These are phyloP conservation scores for Shiraia bambusicola DNA, from an alignment of 2,329 filamentous ascomycete genomes.

Conservation along the genomic window DNA sequence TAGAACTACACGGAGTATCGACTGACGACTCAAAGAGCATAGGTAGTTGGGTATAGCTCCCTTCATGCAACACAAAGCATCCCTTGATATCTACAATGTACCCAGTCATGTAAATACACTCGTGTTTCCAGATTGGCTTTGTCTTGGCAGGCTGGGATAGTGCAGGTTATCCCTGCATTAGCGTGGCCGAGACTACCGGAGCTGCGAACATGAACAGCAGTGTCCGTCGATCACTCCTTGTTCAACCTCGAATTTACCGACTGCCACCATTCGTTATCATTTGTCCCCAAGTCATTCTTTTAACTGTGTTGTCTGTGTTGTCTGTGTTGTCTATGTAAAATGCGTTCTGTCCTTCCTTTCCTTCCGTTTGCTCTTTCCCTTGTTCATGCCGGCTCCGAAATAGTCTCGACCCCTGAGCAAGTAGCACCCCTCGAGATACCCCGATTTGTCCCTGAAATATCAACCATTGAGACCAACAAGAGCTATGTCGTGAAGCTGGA, in stretches of 20 bases:
- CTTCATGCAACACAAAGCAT: too few relatives aligned
- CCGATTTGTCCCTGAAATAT: conserved; percentile 16
- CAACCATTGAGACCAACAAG: conserved; percentile 19
- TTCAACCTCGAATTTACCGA: conserved; percentile 2
- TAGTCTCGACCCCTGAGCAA: conserved; percentile 1
- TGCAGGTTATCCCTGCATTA: conserved; percentile 15
- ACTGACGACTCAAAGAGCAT: too few relatives aligned
- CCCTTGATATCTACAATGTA: too few relatives aligned
- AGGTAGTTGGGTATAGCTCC: too few relatives aligned
- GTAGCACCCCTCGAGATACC: background rate
- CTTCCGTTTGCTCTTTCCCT: conserved; percentile 10
- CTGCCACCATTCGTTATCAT: conserved; percentile 7
- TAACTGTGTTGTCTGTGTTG: background rate
- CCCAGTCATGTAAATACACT: background rate
- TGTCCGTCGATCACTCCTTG: conserved; percentile 6
- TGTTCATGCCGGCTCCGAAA: conserved; percentile 5
- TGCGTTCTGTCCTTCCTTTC: conserved; percentile 17
- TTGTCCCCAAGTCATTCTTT: background rate
- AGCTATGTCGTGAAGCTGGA: conserved; percentile 34
- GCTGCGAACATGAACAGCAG: background rate
- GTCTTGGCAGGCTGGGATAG: background rate
- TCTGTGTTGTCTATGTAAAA: conserved; percentile 4
- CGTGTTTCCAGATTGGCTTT: conserved; percentile 1
- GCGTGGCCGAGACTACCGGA: conserved; percentile 6
- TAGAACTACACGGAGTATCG: too few relatives aligned